Conservation (phyloP, 768 basidiomycete species). For the Pleurotus pulmonarius region DNA sequence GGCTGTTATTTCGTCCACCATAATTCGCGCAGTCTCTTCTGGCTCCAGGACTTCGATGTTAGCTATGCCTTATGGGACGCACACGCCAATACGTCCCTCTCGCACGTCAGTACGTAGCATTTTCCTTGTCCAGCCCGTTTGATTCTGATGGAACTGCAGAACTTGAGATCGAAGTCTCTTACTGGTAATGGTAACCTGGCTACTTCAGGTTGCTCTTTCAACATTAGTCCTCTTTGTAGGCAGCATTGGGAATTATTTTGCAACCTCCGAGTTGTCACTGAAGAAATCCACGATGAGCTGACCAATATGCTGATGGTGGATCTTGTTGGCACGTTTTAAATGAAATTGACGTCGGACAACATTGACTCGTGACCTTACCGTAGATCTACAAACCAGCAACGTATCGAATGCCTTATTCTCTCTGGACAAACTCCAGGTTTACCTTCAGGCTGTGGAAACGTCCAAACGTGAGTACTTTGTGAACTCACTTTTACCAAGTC, state of each 20-base stretch:
- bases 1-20: constrained; percentile 44
- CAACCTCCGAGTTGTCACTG: constrained; percentile 19
- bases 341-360: too few species aligned
- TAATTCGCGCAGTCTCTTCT: constrained; percentile 32
- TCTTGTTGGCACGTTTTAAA: too few species aligned
- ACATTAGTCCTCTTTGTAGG: constrained; percentile 4
- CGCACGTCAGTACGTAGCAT: constrained; percentile 24
- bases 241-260: constrained; percentile 17
- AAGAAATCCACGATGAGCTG: constrained; percentile 16
- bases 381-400: constrained; percentile 8
- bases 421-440: constrained; percentile 3
- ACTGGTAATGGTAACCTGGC: constrained; percentile 23
- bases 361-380: too few species aligned
- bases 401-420: constrained; percentile 7
- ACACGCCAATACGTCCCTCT: constrained; percentile 19
- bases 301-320: constrained; percentile 17
- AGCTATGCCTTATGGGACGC: constrained; percentile 13
- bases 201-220: too few species aligned
- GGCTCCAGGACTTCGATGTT: constrained; percentile 34
- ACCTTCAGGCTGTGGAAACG: not conserved
- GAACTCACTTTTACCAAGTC: too few species aligned
- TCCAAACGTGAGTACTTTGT: too few species aligned
- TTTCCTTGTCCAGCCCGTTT: too few species aligned
- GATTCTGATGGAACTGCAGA: constrained; percentile 17
- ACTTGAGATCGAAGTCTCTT: constrained; percentile 28